Base-by-base conservation (phyloP, 148 eudicot species). In the Silene conica region DNA sequence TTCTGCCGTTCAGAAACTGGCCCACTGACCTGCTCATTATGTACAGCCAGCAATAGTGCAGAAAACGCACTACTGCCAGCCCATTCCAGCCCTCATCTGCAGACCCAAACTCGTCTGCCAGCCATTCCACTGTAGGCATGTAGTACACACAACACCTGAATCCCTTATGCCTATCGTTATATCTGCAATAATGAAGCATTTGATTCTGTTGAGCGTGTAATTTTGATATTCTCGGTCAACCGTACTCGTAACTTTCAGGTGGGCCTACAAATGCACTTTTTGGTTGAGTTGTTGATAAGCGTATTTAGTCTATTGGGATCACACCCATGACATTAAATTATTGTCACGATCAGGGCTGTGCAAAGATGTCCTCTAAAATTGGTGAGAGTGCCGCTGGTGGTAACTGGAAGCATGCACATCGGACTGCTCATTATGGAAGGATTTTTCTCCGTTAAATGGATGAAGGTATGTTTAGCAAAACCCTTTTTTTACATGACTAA, bases 131-230 rank as follows among this genome's bases (percentile, higher is more conserved):
- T n/a, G n/a, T n/a, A n/a, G n/a, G n/a, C n/a, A n/a, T n/a, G n/a
- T n/a, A n/a, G n/a, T n/a, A n/a, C n/a, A n/a, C n/a, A n/a, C n/a
- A n/a, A n/a, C n/a, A n/a, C n/a, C n/a, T n/a, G n/a, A n/a, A n/a
- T n/a, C n/a, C n/a, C n/a, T n/a, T n/a, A n/a, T n/a, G n/a, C n/a
- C n/a, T n/a, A n/a, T n/a, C n/a, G n/a, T n/a, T n/a, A n/a, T n/a
- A n/a, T n/a, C n/a, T n/a, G n/a, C n/a, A n/a, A n/a, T 19, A 95
- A 92, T 81, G 99, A 95, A 85, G 99, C 99, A 72, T 95, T 95
- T 89, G 99, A 95, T 71, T 74, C 96, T 58, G 97, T 90, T 72
- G 97, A 95, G 67, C 89, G 92, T 85, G 97, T 95, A 65, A 87
- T 95, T 74, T 82, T 95, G 82, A 86, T 95, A 31, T 95, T 95